A percentile compares a stretch with the other conserved stretches of the same genome.
These are phyloP conservation scores for Linnemannia elongata DNA, from an alignment of 192 early-diverging fungal species.

Conservation along the genomic window DNA sequence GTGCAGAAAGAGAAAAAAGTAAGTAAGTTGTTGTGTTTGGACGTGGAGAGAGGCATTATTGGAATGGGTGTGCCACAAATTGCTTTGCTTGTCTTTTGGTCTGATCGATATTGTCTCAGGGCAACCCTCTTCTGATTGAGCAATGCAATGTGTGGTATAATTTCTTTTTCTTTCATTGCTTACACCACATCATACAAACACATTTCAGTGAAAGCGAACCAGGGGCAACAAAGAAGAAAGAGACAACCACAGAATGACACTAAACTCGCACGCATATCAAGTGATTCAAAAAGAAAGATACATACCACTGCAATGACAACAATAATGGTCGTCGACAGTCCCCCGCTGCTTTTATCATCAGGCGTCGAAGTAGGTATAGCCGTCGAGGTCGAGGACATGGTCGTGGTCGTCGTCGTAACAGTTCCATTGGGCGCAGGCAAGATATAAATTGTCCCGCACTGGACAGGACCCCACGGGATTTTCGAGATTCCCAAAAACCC, in stretches of 20 bases:
- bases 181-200: neutral
- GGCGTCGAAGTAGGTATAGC: neutral
- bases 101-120: no score
- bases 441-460: conserved; percentile 44
- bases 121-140: no score
- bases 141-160: no score
- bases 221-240: no score
- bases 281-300: neutral
- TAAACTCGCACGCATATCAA: neutral
- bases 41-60: no score
- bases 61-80: no score
- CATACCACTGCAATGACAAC: conserved; percentile 50
- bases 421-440: conserved; percentile 34
- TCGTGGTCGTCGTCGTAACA: conserved; percentile 30
- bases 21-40: no score
- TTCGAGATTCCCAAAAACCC: conserved; percentile 8
- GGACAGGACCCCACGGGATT: conserved; percentile 39
- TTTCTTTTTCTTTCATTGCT: neutral
- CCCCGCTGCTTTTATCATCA: neutral
- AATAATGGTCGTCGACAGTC: conserved; percentile 29
- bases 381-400: conserved; percentile 17
- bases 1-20: no score
- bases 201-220: no score
- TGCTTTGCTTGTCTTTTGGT: no score
- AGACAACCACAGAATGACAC: no score